These are phyloP conservation scores for Fusarium hainanense DNA, from an alignment of 2,329 filamentous ascomycete genomes.

Conservation along the genomic window DNA sequence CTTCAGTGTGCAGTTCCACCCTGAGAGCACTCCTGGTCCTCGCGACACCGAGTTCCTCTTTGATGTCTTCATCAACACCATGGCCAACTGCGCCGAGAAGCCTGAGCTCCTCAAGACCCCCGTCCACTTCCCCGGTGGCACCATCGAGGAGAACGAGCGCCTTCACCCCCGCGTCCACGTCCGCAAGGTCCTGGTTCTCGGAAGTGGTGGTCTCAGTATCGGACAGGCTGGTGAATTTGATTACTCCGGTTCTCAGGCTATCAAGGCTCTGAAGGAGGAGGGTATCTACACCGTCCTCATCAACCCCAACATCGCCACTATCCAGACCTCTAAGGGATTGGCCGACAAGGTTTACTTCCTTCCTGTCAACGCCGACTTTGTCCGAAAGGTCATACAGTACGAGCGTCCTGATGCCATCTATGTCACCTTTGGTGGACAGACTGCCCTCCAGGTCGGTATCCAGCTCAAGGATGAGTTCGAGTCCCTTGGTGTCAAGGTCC, in stretches of 20 bases:
- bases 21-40: slow-evolving; percentile 94
- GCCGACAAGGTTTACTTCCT: slow-evolving; percentile 99
- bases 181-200: slow-evolving; percentile 94
- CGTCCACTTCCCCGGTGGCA: slow-evolving; percentile 89
- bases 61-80: slow-evolving; percentile 92
- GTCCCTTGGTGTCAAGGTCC: slow-evolving; percentile 87
- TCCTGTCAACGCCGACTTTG: slow-evolving; percentile 95
- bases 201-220: slow-evolving; percentile 94
- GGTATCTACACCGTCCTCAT: slow-evolving; percentile 98
- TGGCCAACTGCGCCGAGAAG: slow-evolving; percentile 77
- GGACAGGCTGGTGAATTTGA: slow-evolving; percentile 99
- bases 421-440: slow-evolving; percentile 97
- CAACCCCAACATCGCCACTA: slow-evolving; percentile 99
- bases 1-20: slow-evolving; percentile 99
- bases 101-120: slow-evolving; percentile 74
- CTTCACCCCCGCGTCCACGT: slow-evolving; percentile 82
- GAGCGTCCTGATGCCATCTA: slow-evolving; percentile 97
- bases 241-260: slow-evolving; percentile 97
- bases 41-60: slow-evolving; percentile 97
- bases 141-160: slow-evolving; percentile 79
- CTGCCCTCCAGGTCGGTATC: slow-evolving; percentile 95
- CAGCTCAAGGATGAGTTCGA: slow-evolving; percentile 98
- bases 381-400: slow-evolving; percentile 95
- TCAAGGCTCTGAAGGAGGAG: slow-evolving; percentile 98
- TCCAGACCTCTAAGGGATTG: slow-evolving; percentile 96